Percentiles rank a stretch among this genome's conserved stretches.
Conservation (phyloP, 176 grass and related monocot species). For the Oryza coarctata region DNA sequence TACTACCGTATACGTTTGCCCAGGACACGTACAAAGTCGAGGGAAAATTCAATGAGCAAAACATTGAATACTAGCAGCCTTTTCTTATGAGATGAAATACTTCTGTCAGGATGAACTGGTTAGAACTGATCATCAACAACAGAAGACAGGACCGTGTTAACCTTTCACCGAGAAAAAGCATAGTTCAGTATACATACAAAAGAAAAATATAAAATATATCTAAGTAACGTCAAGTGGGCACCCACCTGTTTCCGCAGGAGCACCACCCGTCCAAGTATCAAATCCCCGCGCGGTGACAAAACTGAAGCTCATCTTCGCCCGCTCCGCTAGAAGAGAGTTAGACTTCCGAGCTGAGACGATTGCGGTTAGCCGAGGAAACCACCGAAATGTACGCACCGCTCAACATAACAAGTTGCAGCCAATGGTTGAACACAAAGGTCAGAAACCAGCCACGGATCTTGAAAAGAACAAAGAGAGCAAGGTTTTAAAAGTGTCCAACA, state of each 20-base stretch:
- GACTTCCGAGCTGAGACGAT: not conserved
- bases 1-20: no score
- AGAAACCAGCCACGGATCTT: not conserved
- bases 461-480: not conserved
- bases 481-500: not conserved
- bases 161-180: not conserved
- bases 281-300: not conserved
- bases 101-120: not conserved
- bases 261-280: not conserved
- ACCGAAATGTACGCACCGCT: not conserved
- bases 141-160: not conserved
- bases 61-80: constrained; percentile 26
- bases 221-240: not conserved
- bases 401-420: not conserved
- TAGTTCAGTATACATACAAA: no score
- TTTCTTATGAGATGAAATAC: not conserved
- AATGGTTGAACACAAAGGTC: not conserved
- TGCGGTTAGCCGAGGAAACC: not conserved
- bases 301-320: not conserved
- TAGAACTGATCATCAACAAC: not conserved
- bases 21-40: not conserved
- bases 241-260: not conserved
- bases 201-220: not conserved
- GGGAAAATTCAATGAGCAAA: not conserved
- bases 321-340: not conserved